Conservation (phyloP, 1,284 basidiomycete species). For the Boletus sp. region DNA sequence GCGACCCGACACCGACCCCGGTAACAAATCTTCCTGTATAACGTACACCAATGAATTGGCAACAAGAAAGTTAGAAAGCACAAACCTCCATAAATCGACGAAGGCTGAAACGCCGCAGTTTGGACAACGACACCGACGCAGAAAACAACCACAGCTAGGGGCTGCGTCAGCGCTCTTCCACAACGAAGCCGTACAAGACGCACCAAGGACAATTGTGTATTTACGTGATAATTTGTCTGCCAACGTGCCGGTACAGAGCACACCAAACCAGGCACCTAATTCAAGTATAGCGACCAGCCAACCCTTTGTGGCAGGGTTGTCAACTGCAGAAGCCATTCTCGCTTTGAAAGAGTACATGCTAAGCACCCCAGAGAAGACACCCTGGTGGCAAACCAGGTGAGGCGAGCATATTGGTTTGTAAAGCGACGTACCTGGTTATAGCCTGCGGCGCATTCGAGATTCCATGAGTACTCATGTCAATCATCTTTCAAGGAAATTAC, state of each 20-base stretch:
- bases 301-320: conserved; percentile 51
- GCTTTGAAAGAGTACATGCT: conserved; percentile 54
- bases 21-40: conserved; percentile 63
- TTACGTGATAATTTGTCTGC: conserved; percentile 72
- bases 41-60: background rate
- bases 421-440: conserved; percentile 54
- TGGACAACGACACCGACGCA: conserved; percentile 69
- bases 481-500: conserved; percentile 28
- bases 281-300: conserved; percentile 70
- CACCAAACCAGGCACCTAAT: conserved; percentile 69
- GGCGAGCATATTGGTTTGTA: background rate
- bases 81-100: conserved; percentile 63
- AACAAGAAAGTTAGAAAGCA: background rate
- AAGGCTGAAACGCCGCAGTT: conserved; percentile 49
- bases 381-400: conserved; percentile 34
- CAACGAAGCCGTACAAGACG: conserved; percentile 11
- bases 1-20: conserved; percentile 71
- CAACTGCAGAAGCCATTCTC: conserved; percentile 54
- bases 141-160: conserved; percentile 58
- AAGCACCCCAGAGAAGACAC: conserved; percentile 71
- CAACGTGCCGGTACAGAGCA: conserved; percentile 62
- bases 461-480: background rate
- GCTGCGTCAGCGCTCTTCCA: conserved; percentile 3
- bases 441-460: conserved; percentile 34
- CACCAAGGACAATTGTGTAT: conserved; percentile 65